Evolutionary conservation across 768 basidiomycete genomes (phyloP), one percentile per base, ranked within the genome.

Genomic region (Amanita jacksonii): DNA sequence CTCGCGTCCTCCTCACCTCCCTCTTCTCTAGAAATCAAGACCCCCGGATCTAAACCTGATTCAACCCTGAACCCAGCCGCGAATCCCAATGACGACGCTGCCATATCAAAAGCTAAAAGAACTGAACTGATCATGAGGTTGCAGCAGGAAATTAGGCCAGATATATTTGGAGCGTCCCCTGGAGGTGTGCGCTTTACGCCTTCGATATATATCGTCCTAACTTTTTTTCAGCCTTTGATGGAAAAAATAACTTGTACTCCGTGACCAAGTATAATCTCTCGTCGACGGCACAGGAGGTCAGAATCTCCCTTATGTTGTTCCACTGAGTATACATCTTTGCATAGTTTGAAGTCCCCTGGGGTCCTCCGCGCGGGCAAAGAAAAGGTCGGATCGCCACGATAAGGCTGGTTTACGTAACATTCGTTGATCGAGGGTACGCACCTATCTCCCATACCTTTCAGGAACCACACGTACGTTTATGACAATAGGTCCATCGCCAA

Each of bases 271-370:
- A 45, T 16, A 36, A 12, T 2, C 38, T 45, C 28, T n/a, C n/a
- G n/a, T n/a, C n/a, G n/a, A 8, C 33, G 22, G 36, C 24, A 6
- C 13, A 27, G 19, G 31, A 2, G 9, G 30, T 31, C 10, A 30
- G 31, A n/a, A 7, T 16, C 7, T 15, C 9, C 13, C 24, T 13
- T 22, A 0, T 15, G n/a, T 15, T 15, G 1, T 18, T 9, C 10
- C 16, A n/a, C 12, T 24, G 33, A 16, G 18, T 23, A 8, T 28
- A 33, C 37, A 8, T 38, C 37, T 12, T 15, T 18, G 16, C 22
- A 23, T 30, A 45, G 43, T 45, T 45, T 18, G 43, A 45, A 19
- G 43, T 45, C 13, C 43, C 43, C 6, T 45, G 35, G 35, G 18
- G 7, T 22, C 23, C 33, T 35, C 42, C 41, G 4, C 41, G 42